A percentile compares a stretch with the other conserved stretches of the same genome.
These are phyloP conservation scores for Apostasia ramifera DNA, from an alignment of 106 monocot genomes.

Conservation along the genomic window DNA sequence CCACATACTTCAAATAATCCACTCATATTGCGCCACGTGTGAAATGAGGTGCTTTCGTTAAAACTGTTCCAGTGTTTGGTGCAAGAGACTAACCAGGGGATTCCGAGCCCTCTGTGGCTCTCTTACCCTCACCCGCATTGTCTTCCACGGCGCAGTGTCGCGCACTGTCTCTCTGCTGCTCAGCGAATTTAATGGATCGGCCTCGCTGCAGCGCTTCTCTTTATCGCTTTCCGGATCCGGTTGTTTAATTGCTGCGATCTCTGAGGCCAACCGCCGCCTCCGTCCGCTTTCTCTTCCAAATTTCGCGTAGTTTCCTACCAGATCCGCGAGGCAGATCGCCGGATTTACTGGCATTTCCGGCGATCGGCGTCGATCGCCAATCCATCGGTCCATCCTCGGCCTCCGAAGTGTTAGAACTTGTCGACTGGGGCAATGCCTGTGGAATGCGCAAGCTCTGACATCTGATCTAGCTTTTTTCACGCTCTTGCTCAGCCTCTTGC, in stretches of 20 bases:
- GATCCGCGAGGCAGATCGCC: background rate
- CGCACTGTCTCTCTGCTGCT: background rate
- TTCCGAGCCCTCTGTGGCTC: background rate
- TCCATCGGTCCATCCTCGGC: background rate
- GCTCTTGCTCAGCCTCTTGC: background rate
- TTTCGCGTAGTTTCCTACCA: too few species aligned
- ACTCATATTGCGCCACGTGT: background rate
- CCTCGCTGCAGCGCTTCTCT: background rate
- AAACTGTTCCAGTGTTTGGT: background rate
- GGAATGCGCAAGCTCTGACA: background rate
- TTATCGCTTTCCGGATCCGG: background rate
- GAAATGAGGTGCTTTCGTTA: too few species aligned
- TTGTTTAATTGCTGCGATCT: background rate
- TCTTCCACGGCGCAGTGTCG: background rate
- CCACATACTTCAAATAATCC: too few species aligned
- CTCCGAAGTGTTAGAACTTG: background rate
- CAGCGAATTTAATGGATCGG: constrained; percentile 45
- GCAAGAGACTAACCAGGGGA: background rate
- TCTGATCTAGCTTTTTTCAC: background rate
- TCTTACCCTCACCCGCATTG: constrained; percentile 1
- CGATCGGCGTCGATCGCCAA: background rate
- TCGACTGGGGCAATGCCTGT: background rate
- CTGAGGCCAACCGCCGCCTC: background rate
- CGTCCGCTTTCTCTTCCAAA: background rate
- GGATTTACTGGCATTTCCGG: background rate